phyloP scores from a whole-genome alignment of 768 basidiomycete species.

The Tephrocybe sp. region DNA sequence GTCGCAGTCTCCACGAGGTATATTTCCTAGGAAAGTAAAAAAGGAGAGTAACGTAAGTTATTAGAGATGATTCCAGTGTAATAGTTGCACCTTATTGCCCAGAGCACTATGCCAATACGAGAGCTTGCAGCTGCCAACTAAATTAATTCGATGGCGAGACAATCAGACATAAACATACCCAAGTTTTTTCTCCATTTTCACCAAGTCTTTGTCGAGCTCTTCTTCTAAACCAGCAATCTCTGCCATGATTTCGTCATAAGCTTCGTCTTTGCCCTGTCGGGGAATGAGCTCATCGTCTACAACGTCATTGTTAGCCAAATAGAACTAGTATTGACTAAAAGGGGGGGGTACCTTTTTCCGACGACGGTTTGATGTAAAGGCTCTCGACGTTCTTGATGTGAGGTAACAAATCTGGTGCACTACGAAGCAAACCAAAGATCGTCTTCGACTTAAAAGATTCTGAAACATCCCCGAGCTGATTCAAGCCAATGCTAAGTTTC shows the following conservation, averaged over 20 bases:
- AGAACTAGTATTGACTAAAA: not conserved
- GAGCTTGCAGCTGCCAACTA: slow-evolving; percentile 32
- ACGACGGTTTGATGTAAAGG: slow-evolving; percentile 59
- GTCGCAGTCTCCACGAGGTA: slow-evolving; percentile 80
- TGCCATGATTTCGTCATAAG: slow-evolving; percentile 73
- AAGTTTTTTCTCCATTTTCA: slow-evolving; percentile 63
- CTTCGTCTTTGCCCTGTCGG: slow-evolving; percentile 79
- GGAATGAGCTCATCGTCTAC: slow-evolving; percentile 80
- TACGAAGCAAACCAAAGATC: slow-evolving; percentile 71
- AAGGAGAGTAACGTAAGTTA: not conserved
- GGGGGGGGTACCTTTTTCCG: slow-evolving; percentile 55
- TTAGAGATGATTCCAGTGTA: no score
- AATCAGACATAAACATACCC: slow-evolving; percentile 44
- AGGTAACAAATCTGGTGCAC: slow-evolving; percentile 76
- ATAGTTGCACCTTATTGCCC: slow-evolving; percentile 68
- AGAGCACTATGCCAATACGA: slow-evolving; percentile 60
- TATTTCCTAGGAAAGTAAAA: slow-evolving; percentile 62
- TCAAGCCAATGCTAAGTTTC: slow-evolving; percentile 67
- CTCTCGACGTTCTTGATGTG: slow-evolving; percentile 71
- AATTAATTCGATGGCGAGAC: not conserved
- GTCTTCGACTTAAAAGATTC: slow-evolving; percentile 77
- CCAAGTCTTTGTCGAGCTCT: slow-evolving; percentile 66
- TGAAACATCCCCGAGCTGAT: slow-evolving; percentile 58
- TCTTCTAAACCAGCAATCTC: slow-evolving; percentile 74
- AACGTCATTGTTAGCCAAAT: slow-evolving; percentile 3